Evolutionary conservation across 306 rosid species (phyloP).

Genomic region (Alnus rubra): DNA sequence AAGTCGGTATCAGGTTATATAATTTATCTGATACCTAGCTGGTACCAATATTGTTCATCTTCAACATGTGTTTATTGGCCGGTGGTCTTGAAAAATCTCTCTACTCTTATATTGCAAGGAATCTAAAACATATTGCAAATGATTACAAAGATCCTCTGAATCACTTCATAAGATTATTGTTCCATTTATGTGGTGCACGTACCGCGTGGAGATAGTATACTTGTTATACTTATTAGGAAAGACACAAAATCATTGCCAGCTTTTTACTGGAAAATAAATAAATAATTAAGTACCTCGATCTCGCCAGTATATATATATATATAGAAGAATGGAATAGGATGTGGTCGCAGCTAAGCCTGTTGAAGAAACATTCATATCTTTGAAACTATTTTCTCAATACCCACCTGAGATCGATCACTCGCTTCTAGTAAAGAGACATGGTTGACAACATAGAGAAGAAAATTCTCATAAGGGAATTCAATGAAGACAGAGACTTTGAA

Average conservation of each 20-base stretch:
- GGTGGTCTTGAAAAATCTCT: neutral
- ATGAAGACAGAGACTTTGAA: constrained; percentile 58
- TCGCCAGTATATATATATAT: constrained; percentile 16
- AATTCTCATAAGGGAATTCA: constrained; percentile 64
- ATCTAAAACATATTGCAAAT: constrained; percentile 20
- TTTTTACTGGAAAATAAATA: constrained; percentile 22
- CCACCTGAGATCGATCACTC: constrained; percentile 27
- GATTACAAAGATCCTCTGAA: constrained; percentile 31
- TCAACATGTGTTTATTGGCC: neutral
- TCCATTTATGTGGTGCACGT: constrained; percentile 24
- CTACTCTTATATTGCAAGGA: neutral
- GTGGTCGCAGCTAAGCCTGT: constrained; percentile 24
- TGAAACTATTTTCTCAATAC: constrained; percentile 12
- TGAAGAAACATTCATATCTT: constrained; percentile 28
- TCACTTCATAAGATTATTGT: constrained; percentile 26
- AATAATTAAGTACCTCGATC: constrained; percentile 1
- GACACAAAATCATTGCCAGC: constrained; percentile 29
- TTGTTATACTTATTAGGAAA: neutral
- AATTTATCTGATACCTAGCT: too few relatives aligned
- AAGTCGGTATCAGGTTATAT: too few relatives aligned
- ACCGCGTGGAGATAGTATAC: constrained; percentile 10
- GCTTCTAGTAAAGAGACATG: constrained; percentile 36
- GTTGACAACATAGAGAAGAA: constrained; percentile 44
- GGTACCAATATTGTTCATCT: neutral
- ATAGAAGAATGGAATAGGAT: constrained; percentile 33